Base-by-base conservation (phyloP, 2,329 filamentous ascomycete genomes). In the Coniochaeta pulveracea region DNA sequence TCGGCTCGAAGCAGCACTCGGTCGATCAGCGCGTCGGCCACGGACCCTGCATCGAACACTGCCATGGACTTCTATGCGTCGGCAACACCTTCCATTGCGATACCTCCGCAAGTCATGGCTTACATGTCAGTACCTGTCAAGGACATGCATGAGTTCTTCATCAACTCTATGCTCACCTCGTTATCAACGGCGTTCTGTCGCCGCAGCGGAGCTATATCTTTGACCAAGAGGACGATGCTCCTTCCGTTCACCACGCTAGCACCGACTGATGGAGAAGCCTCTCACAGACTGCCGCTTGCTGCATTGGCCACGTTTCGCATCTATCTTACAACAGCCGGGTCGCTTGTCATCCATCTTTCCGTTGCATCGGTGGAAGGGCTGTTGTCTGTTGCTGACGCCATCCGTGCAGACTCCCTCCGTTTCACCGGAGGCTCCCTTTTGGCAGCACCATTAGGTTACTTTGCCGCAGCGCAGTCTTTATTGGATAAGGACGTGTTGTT, bases 301-400 rank as follows among this genome's bases (percentile, higher is more conserved):
- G 49, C 69, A 15, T 39, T 58, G 3, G 70, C 64, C 3, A 71
- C 65, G 6, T 59, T 76, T 11, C 62, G 64, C 30, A 58, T 66
- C 7, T 70, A 71, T 40, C 47, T 76, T 33, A 75, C 71, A 5
- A 74, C 67, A 2, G 67, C 66, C 0, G 72, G 72, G 3, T 60
- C 61, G 9, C 53, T 76, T 6, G 50, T 75, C 10, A 54, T 73
- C 17, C 62, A 60, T 26, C 45, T 76, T 17, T 58, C 56, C 24
- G 57, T 72, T 31, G 59, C 64, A 4, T 47, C 58, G 24, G 63
- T 67, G 26, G 54, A 60, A 23, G 67, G 64, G 6, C 49, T 76
- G 24, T 47, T 61, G 10, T 59, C 58, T 2, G 52, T 66, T 14
- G 61, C 65, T 11, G 63, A 72, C 38, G 50, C 50, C 6, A 39